Conservation (phyloP, 2,329 filamentous ascomycete species). For the Colletotrichum sp. region DNA sequence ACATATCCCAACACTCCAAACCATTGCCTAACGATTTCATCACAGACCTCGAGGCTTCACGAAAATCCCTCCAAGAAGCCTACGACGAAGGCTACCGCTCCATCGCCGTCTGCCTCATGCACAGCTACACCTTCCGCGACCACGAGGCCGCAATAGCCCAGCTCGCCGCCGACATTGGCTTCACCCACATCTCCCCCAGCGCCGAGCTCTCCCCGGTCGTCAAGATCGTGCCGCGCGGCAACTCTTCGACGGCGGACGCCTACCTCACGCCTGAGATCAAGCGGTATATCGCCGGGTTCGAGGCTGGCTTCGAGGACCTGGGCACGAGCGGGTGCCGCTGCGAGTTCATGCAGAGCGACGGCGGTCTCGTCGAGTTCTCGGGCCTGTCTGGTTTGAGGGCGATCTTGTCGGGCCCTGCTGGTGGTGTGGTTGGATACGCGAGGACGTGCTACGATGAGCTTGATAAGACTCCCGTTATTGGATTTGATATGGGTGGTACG, state of each 20-base stretch:
- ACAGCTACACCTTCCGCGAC: slow-evolving; percentile 73
- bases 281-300: slow-evolving; percentile 64
- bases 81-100: slow-evolving; percentile 67
- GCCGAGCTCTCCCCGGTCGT: slow-evolving; percentile 62
- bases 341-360: slow-evolving; percentile 74
- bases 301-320: slow-evolving; percentile 54
- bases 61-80: slow-evolving; percentile 61
- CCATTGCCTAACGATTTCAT: neutral
- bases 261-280: slow-evolving; percentile 77
- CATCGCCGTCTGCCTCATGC: slow-evolving; percentile 74
- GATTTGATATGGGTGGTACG: slow-evolving; percentile 75
- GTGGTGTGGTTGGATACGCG: slow-evolving; percentile 79
- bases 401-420: slow-evolving; percentile 77
- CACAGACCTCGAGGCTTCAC: slow-evolving; percentile 52
- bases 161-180: slow-evolving; percentile 50
- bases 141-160: slow-evolving; percentile 50
- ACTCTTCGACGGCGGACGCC: slow-evolving; percentile 78
- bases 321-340: slow-evolving; percentile 57
- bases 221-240: slow-evolving; percentile 76
- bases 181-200: slow-evolving; percentile 63
- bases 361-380: slow-evolving; percentile 56
- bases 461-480: slow-evolving; percentile 73
- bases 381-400: slow-evolving; percentile 72
- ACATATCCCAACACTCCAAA: fast-evolving
- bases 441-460: slow-evolving; percentile 74